A percentile compares a stretch with the other conserved stretches of the same genome.
Evolutionary conservation across 768 basidiomycete genomes (phyloP).

Genomic region (Suillus luteus): DNA sequence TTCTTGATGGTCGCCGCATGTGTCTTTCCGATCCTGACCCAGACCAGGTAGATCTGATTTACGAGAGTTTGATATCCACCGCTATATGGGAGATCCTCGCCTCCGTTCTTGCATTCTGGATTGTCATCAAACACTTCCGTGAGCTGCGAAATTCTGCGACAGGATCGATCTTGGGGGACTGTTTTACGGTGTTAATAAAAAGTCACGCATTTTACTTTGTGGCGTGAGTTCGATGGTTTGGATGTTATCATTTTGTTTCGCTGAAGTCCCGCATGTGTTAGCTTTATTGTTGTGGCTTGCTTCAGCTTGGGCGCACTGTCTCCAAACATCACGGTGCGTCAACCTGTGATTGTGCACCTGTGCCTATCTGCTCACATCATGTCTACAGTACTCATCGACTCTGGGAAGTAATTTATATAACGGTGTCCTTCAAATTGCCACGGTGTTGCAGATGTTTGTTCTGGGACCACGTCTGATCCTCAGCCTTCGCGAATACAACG

Average conservation of each 20-base stretch:
- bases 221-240: not conserved
- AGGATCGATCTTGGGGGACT: not conserved
- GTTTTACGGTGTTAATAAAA: not conserved
- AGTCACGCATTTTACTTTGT: not conserved
- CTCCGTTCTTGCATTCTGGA: not conserved
- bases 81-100: not conserved
- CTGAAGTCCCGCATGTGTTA: not conserved
- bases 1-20: not conserved
- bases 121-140: not conserved
- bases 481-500: not conserved
- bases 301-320: not conserved
- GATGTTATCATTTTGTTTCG: not conserved
- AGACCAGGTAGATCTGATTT: not conserved
- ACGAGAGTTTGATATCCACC: not conserved
- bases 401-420: fast-evolving
- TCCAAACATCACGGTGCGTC: not conserved
- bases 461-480: not conserved
- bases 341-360: not conserved
- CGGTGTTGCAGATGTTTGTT: not conserved
- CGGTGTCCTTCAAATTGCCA: not conserved
- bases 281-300: not conserved
- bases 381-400: not conserved
- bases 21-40: not conserved
- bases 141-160: not conserved
- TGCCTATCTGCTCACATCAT: not conserved